Evolutionary conservation across 139 green algal genomes (phyloP).

Genomic region (Chlorella sorokiniana): DNA sequence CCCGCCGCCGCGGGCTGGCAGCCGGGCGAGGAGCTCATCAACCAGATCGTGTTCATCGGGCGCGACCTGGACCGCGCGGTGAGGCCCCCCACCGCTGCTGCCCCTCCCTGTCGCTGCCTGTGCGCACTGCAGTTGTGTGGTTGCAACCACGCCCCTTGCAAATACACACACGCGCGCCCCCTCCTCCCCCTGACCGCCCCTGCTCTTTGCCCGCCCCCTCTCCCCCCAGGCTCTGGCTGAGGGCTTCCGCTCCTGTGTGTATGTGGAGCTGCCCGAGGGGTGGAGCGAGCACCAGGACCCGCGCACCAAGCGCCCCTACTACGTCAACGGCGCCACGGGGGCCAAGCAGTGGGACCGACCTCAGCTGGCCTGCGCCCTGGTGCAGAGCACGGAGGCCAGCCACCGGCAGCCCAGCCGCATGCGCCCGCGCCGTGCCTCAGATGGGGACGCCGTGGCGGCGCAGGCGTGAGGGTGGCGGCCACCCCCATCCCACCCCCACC

Average conservation of each 20-base stretch:
- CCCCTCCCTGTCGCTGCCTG: no score
- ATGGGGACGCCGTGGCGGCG: background rate
- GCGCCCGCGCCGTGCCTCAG: conserved; percentile 21
- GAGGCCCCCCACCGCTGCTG: no score
- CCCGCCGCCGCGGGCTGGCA: conserved; percentile 62
- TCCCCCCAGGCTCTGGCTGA: conserved; percentile 55
- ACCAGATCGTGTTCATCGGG: conserved; percentile 89
- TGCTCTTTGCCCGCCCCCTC: background rate
- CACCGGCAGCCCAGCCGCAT: conserved; percentile 50
- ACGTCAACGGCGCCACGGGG: conserved; percentile 34
- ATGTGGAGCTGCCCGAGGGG: conserved; percentile 75
- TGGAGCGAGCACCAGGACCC: conserved; percentile 74
- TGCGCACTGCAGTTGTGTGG: no score
- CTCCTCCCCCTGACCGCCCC: background rate
- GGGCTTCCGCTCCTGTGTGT: conserved; percentile 77
- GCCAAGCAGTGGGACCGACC: conserved; percentile 47
- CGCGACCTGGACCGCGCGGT: conserved; percentile 58
- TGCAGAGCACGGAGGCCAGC: conserved; percentile 46
- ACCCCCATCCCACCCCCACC: background rate
- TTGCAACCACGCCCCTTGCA: no score
- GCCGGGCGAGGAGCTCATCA: conserved; percentile 67
- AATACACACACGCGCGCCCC: background rate
- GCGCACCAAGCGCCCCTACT: conserved; percentile 43
- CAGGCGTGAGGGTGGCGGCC: conserved; percentile 3
- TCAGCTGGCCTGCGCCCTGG: conserved; percentile 43